Conservation (phyloP, 2,329 filamentous ascomycete genomes). For the Fusarium sp. region DNA sequence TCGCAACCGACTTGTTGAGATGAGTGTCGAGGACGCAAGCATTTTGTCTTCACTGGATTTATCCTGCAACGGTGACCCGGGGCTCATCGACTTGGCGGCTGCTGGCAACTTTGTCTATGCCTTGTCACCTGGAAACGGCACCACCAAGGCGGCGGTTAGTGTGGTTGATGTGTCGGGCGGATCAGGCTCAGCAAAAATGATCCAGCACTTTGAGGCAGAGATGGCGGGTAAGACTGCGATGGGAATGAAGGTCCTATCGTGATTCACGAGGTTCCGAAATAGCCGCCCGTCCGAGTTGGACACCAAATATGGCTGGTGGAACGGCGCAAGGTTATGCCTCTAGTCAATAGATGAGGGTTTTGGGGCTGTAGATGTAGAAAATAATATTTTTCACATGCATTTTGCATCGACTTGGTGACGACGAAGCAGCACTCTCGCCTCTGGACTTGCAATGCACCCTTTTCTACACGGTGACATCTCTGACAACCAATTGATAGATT, state of each 20-base stretch:
- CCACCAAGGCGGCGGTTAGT: conserved; percentile 48
- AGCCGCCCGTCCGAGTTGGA: not conserved
- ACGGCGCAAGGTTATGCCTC: not conserved
- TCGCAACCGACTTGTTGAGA: conserved; percentile 66
- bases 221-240: conserved; percentile 25
- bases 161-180: conserved; percentile 51
- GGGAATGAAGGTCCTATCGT: not conserved
- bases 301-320: not conserved
- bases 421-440: not conserved
- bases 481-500: not conserved
- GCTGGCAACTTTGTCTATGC: conserved; percentile 69
- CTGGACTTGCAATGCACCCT: not conserved
- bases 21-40: conserved; percentile 62
- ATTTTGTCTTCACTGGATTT: conserved; percentile 59
- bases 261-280: not conserved
- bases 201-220: conserved; percentile 48
- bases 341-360: not conserved
- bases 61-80: conserved; percentile 58
- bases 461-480: not conserved
- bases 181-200: conserved; percentile 34
- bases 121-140: conserved; percentile 65
- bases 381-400: not conserved
- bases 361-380: not conserved
- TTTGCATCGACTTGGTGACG: not conserved
- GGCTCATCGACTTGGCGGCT: conserved; percentile 66